A percentile compares a stretch with the other conserved stretches of the same genome.
These are phyloP conservation scores for Zygosaccharomyces bailii DNA, from an alignment of 805 yeast species.

Conservation along the genomic window DNA sequence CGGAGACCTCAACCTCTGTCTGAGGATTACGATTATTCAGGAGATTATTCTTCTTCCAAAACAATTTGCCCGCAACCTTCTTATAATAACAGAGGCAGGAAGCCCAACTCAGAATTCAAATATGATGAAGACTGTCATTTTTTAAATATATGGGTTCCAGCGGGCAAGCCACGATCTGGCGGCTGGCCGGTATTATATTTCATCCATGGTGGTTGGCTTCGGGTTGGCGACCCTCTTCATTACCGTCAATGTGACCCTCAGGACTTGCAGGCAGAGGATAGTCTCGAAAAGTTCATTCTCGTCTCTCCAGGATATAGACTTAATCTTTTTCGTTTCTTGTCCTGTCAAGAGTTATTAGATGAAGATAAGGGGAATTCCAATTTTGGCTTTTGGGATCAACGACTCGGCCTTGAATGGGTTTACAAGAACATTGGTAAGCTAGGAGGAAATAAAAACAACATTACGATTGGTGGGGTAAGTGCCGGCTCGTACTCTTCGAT, in stretches of 20 bases:
- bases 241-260: slow-evolving; percentile 28
- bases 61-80: slow-evolving; percentile 39
- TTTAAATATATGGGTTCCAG: slow-evolving; percentile 41
- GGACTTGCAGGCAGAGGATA: slow-evolving; percentile 27
- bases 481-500: slow-evolving; percentile 47
- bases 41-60: slow-evolving; percentile 38
- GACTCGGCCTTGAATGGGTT: slow-evolving; percentile 46
- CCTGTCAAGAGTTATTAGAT: slow-evolving; percentile 39
- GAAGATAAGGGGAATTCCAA: slow-evolving; percentile 36
- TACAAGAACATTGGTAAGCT: slow-evolving; percentile 40
- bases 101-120: slow-evolving; percentile 29
- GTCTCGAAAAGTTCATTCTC: slow-evolving; percentile 36
- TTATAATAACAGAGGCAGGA: slow-evolving; percentile 15
- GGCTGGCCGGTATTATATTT: slow-evolving; percentile 45
- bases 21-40: slow-evolving; percentile 38
- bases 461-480: slow-evolving; percentile 46
- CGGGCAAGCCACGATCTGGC: slow-evolving; percentile 34
- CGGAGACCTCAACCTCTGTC: slow-evolving; percentile 36
- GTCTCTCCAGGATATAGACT: slow-evolving; percentile 42
- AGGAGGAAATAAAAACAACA: slow-evolving; percentile 45
- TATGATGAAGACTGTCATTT: slow-evolving; percentile 37
- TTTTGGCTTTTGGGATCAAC: slow-evolving; percentile 48
- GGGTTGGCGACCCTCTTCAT: slow-evolving; percentile 34
- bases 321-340: slow-evolving; percentile 39
- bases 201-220: slow-evolving; percentile 46